Base-by-base conservation (phyloP, 345 rosid species). In the Corchorus capsularis region DNA sequence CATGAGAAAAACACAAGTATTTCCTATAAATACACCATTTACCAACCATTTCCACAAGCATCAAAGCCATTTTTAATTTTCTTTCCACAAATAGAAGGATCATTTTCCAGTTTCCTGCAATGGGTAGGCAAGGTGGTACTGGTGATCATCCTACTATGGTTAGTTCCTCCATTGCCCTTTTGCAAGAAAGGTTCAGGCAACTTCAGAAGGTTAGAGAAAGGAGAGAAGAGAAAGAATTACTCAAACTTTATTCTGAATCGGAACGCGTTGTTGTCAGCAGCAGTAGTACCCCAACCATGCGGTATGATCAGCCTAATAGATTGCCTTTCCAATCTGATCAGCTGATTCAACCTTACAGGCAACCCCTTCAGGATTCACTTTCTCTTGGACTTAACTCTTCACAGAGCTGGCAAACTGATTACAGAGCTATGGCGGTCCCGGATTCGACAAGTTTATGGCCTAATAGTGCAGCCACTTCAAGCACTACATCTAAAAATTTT, bases 151-250 rank as follows among this genome's bases (percentile, higher is more conserved):
- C 89, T 45, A 78, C 82, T 11, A 50, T 73, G 74, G 87, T 69
- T 39, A 83, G 54, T 70, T 88, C 96, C 63, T 91, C 96, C 17
- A 91, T 91, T 39, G 91, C 96, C 22, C 92, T 91, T 49, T 76
- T 91, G 63, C 93, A 86, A 79, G 89, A 89, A 70, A 87, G 96
- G 82, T 89, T 91, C 65, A 88, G 83, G 20, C 81, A 89, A 76
- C 77, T 91, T n/a, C 85, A 91, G 77, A 88, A 82, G 73, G 85
- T 74, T 63, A 88, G 85, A 74, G 91, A 88, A 78, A 88, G 78
- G 75, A 88, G 93, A 78, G 87, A 85, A 69, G 86, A 83, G 78
- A 87, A 77, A 75, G 91, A 89, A 78, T 85, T 86, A 41, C 80
- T 84, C 69, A 87, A 82, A 72, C 83, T 78, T 5, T 77, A 85